A percentile compares a stretch with the other conserved stretches of the same genome.
phyloP scores from a whole-genome alignment of 306 rosid species.

The Trifolium subterraneum region DNA sequence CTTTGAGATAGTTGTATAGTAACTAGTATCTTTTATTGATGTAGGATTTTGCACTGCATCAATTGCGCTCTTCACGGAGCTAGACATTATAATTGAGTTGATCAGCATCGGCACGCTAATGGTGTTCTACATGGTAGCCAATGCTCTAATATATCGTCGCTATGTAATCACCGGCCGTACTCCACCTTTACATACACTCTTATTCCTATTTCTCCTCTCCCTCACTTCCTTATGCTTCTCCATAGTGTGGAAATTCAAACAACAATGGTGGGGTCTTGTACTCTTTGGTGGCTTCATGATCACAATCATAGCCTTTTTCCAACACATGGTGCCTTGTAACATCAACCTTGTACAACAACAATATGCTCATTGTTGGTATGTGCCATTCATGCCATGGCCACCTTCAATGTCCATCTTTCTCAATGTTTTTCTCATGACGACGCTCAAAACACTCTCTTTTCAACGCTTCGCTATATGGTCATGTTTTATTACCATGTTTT shows the following conservation, averaged over 20 bases:
- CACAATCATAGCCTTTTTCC: slow-evolving; percentile 63
- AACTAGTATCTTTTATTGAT: background rate
- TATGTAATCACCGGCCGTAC: slow-evolving; percentile 58
- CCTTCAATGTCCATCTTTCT: slow-evolving; percentile 78
- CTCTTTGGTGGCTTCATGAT: slow-evolving; percentile 60
- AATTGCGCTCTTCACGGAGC: slow-evolving; percentile 84
- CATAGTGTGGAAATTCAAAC: slow-evolving; percentile 67
- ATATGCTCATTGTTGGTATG: slow-evolving; percentile 57
- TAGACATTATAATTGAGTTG: slow-evolving; percentile 70
- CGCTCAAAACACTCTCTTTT: slow-evolving; percentile 60
- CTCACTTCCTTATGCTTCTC: slow-evolving; percentile 69
- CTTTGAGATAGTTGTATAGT: background rate
- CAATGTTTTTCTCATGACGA: slow-evolving; percentile 78
- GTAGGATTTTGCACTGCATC: slow-evolving; percentile 87
- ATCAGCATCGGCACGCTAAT: slow-evolving; percentile 75
- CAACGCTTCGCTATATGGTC: slow-evolving; percentile 80
- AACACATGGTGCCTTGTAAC: slow-evolving; percentile 53
- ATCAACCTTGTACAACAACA: slow-evolving; percentile 8
- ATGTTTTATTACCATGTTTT: slow-evolving; percentile 68
- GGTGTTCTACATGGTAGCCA: slow-evolving; percentile 95
- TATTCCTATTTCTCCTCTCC: slow-evolving; percentile 76
- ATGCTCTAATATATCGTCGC: slow-evolving; percentile 80
- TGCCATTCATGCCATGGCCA: slow-evolving; percentile 97
- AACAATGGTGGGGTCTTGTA: slow-evolving; percentile 68
- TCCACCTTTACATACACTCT: slow-evolving; percentile 59